Base-by-base conservation (phyloP, 2,329 filamentous ascomycete species). In the Dryadomyces sulphureus region DNA sequence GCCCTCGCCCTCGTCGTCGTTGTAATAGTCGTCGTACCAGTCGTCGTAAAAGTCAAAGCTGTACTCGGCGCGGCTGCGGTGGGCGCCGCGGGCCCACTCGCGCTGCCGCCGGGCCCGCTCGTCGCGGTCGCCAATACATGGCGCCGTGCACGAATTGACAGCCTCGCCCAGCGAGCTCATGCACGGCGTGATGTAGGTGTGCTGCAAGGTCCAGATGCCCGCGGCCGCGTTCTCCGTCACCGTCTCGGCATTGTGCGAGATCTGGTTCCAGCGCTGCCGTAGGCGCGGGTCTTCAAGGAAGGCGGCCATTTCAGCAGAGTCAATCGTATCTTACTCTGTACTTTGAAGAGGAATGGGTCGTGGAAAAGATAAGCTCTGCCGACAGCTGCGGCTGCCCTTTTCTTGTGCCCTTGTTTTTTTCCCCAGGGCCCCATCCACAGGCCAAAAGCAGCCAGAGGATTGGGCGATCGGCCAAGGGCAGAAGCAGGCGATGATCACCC, bases 11-110 rank as follows among this genome's bases (percentile, higher is more conserved):
- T 94, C 89, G 1, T 32, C 43, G 6, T 44, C 48, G 32, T 25
- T 12, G 11, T 45, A 27, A 12, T 39, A 38, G 42, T 77, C 73
- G 46, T 74, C 70, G 50, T 94, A 87, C 90, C 90, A 96, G 62
- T 95, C 90, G 62, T 95, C 90, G 66, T 96, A 96, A 61, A 96
- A 96, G 62, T 95, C 90, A 60, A 96, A 96, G 57, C 77, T 89
- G 56, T 84, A 77, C 63, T 95, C 89, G 24, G 88, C 84, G 44
- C 78, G 64, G 2, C 49, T 54, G 30, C 76, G 77, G 50, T 66
- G 63, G 21, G 68, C 65, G 24, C 59, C 59, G 8, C 73, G 67
- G 19, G 74, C 72, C 39, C 82, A 75, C 55, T 87, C 79, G 50
- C 81, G 70, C 40, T 69, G 65, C 47, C 85, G 77, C 25, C 84